A percentile compares a stretch with the other conserved stretches of the same genome.
Conservation (phyloP, 2,329 filamentous ascomycete species). For the Seiridium cupressi region DNA sequence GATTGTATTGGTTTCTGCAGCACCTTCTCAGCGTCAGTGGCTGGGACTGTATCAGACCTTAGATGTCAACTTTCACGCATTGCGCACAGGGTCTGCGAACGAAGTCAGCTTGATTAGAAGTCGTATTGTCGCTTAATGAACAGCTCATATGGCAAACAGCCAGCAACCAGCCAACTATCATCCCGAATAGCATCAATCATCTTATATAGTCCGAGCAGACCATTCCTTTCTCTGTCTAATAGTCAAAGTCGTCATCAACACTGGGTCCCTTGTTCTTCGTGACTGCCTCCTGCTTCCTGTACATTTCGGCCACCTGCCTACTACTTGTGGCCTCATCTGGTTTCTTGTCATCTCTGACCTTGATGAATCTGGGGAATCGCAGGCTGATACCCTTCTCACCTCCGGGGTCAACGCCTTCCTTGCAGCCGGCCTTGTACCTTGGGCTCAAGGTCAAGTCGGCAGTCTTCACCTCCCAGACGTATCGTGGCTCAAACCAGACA, state of each 20-base stretch:
- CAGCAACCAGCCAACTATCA: not conserved
- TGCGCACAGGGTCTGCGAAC: too few species aligned
- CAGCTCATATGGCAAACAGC: too few species aligned
- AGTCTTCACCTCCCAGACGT: constrained; percentile 97
- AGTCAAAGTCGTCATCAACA: constrained; percentile 98
- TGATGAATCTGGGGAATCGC: constrained; percentile 90
- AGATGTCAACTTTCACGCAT: too few species aligned
- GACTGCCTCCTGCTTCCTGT: constrained; percentile 89
- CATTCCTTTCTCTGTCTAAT: constrained; percentile 48
- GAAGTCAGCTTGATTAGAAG: too few species aligned
- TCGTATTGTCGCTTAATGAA: too few species aligned
- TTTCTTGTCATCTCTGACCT: constrained; percentile 92
- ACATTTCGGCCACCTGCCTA: constrained; percentile 93
- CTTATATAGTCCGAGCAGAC: not conserved
- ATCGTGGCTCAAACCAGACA: constrained; percentile 94
- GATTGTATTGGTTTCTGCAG: too few species aligned
- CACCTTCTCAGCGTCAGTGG: too few species aligned
- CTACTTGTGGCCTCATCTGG: constrained; percentile 83
- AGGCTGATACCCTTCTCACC: constrained; percentile 81
- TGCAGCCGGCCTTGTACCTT: constrained; percentile 85
- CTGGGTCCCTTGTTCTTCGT: constrained; percentile 79
- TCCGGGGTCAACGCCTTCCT: constrained; percentile 71
- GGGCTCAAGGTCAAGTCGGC: constrained; percentile 92
- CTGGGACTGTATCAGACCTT: too few species aligned
- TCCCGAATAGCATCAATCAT: not conserved